Evolutionary conservation across 2,329 filamentous ascomycete genomes (phyloP), one percentile per base, ranked within the genome.

Genomic region (Exophiala sp.): DNA sequence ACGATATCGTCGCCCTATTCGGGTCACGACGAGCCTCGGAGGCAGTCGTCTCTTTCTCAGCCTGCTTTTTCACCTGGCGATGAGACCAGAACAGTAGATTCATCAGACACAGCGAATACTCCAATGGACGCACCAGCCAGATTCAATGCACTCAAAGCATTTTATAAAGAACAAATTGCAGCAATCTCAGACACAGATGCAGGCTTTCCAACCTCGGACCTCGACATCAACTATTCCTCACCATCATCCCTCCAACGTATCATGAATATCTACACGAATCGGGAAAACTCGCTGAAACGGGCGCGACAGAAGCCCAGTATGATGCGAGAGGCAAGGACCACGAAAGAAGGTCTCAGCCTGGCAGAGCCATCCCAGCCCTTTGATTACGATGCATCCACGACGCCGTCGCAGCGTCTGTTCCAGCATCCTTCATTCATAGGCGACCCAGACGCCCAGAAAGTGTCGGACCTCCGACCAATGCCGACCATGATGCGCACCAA

Each of bases 401-500:
- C 62, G 2, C 41, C 43, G 3, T 20, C 48, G 14, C 63, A 65
- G 50, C 47, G 52, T 21, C 36, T 47, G 10, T 60, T 70, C 73
- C 1, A 77, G 81, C 2, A 81, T 92, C 62, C 68, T 71, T 62
- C 72, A 67, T 66, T 71, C 75, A 60, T 67, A 75, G 49, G 63
- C 55, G 61, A 61, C 41, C 55, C 62, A n/a, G 16, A 36, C 36
- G 73, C 81, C 2, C 82, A 81, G 5, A 91, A 94, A 66, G 73
- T 82, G 1, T 80, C 86, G 49, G 83, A 92, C 16, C 81, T 97
- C 4, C 86, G 89, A 24, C 94, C 94, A 0, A 80, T 91, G 11
- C 86, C 91, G 0, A 87, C 88, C 12, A 80, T 95, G 2, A 82
- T 99, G 11, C 86, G 90, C 52, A 95, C 92, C 0, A 96, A 96